A percentile compares a stretch with the other conserved stretches of the same genome.
Conservation (phyloP, 164 flowering plant species). For the Litsea cubeba region DNA sequence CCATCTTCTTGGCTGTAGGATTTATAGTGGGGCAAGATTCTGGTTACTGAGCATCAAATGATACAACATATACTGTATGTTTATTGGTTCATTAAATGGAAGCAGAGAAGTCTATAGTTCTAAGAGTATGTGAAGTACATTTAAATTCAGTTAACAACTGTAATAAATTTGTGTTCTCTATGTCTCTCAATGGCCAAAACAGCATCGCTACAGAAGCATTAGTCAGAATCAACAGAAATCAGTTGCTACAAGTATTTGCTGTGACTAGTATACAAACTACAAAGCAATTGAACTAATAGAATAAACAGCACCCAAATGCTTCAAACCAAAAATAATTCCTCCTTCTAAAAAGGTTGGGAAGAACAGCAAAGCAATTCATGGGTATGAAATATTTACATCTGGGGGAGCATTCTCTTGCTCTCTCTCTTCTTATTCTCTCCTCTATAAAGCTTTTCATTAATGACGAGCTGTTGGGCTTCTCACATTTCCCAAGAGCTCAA, state of each 20-base stretch:
- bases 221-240: slow-evolving; percentile 1
- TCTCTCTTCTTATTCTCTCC: neutral
- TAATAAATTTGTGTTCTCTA: neutral
- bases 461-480: slow-evolving; percentile 92
- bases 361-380: slow-evolving; percentile 1
- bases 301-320: slow-evolving; percentile 16
- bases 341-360: neutral
- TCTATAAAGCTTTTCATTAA: slow-evolving; percentile 22
- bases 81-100: neutral
- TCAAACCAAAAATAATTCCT: slow-evolving; percentile 5
- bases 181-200: neutral
- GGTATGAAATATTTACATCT: slow-evolving; percentile 21
- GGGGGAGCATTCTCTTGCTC: slow-evolving; percentile 2
- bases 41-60: neutral
- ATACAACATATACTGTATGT: too few relatives aligned
- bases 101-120: neutral
- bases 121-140: neutral
- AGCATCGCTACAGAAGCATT: neutral
- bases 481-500: slow-evolving; percentile 59
- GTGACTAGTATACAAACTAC: neutral
- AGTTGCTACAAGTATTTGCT: neutral
- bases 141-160: neutral
- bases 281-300: too few relatives aligned
- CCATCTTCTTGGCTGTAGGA: too few relatives aligned
- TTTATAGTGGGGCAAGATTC: neutral